Base-by-base conservation (phyloP, 148 eudicot genomes). In the Fagopyrum tataricum region DNA sequence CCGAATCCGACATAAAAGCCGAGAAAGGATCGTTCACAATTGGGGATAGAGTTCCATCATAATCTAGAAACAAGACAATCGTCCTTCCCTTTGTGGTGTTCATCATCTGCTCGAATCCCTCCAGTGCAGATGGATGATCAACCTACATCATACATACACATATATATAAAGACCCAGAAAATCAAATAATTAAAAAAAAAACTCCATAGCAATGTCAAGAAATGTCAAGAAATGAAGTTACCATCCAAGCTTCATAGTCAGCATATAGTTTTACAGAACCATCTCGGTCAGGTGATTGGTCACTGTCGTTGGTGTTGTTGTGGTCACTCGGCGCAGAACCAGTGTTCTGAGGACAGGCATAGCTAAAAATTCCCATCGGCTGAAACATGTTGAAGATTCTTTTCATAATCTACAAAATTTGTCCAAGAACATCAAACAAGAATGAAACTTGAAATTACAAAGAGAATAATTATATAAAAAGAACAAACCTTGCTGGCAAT, bases 1-100 rank as follows among this genome's bases (percentile, higher is more conserved):
- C 74, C 58, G 74, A 21, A 26, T 47, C 62, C 52, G 74, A 72
- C 74, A 72, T 72, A 21, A 72, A 72, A 15, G 74, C 74, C 17
- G 2, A 31, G 17, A 13, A 10, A 44, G 74, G 74, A 48, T 72
- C 74, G 53, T 72, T 48, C 2, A 72, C 66, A 26, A 72, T 72
- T 5, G 74, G 74, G 4, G 74, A 72, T 0, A 72, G 72, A 70
- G 72, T 70, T 10, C 72, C 72, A 44, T 70, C 72, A 4, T 70
- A 70, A 7, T 72, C 74, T 15, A 53, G 44, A 43, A 53, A 73
- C 48, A 73, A 20, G 31, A 74, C 31, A 15, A 55, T 74, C 76
- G 31, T 64, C 51, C 44, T 74, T 4, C 14, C 74, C 44, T 52
- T 48, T 1, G 74, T 6, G 13, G 18, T 11, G 12, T 49, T n/a